Conservation (phyloP, 2,329 filamentous ascomycete species). For the Aureobasidium sp. region DNA sequence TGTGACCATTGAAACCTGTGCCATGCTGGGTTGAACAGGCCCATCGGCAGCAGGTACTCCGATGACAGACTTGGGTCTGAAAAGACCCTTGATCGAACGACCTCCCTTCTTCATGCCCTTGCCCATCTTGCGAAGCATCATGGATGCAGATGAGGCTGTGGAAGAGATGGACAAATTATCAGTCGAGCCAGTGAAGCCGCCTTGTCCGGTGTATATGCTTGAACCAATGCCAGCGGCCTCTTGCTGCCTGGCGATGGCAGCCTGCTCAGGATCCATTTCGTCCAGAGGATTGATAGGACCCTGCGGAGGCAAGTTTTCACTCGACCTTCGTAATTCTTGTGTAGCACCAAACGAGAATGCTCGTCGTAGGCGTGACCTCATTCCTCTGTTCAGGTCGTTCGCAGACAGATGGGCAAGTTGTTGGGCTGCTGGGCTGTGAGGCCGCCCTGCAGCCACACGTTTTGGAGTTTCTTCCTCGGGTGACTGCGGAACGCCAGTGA, state of each 20-base stretch:
- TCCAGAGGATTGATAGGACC: constrained; percentile 25
- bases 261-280: constrained; percentile 70
- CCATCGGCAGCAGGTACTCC: constrained; percentile 68
- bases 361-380: constrained; percentile 78
- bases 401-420: constrained; percentile 83
- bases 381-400: constrained; percentile 68
- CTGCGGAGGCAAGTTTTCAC: constrained; percentile 44
- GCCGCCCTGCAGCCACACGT: constrained; percentile 21
- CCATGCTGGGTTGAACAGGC: constrained; percentile 57
- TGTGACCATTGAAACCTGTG: constrained; percentile 91
- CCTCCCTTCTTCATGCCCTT: constrained; percentile 95
- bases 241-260: constrained; percentile 82
- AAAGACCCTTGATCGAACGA: constrained; percentile 84
- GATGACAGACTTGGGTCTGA: constrained; percentile 86
- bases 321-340: constrained; percentile 75
- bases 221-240: constrained; percentile 87
- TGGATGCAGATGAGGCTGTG: constrained; percentile 79
- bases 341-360: constrained; percentile 97
- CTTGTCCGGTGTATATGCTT: constrained; percentile 84
- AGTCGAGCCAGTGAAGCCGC: constrained; percentile 81
- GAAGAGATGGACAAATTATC: constrained; percentile 92
- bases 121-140: constrained; percentile 98
- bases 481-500: constrained; percentile 12
- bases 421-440: constrained; percentile 66
- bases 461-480: constrained; percentile 12